Percentiles rank a stretch among this genome's conserved stretches.
Conservation (phyloP, 1,139 yeast species). For the Kodamaea sp. region DNA sequence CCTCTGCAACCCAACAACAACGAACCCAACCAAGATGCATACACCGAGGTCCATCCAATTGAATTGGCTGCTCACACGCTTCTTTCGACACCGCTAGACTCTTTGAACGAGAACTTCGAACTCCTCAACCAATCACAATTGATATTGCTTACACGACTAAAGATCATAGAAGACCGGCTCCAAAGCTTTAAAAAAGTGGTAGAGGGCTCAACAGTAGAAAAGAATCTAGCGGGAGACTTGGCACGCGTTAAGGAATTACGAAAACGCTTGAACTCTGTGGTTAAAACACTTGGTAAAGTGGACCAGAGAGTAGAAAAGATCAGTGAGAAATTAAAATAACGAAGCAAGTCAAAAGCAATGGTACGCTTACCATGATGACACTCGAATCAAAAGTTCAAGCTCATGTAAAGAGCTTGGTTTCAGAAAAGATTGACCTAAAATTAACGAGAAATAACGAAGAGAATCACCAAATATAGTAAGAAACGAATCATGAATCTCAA, state of each 20-base stretch:
- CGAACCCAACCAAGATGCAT: conserved; percentile 2
- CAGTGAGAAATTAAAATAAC: too few species aligned
- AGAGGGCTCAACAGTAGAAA: conserved; percentile 11
- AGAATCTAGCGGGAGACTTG: conserved; percentile 24
- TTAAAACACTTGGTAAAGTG: conserved; percentile 33
- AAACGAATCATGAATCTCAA: too few species aligned
- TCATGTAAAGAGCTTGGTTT: too few species aligned
- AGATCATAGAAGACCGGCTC: conserved; percentile 42
- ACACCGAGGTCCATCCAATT: conserved; percentile 48
- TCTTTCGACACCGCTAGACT: conserved; percentile 54
- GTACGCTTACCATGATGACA: too few species aligned
- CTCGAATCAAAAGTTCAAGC: too few species aligned
- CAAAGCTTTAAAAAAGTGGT: conserved; percentile 23
- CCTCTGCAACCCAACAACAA: neutral
- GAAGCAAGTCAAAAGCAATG: too few species aligned
- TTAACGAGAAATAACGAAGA: too few species aligned
- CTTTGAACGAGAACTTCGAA: conserved; percentile 50
- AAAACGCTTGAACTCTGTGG: conserved; percentile 33
- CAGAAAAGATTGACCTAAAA: too few species aligned
- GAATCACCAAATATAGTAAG: too few species aligned
- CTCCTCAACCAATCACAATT: conserved; percentile 58
- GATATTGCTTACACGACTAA: conserved; percentile 50
- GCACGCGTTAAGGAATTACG: conserved; percentile 34
- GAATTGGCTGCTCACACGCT: conserved; percentile 59
- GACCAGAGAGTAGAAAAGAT: conserved; percentile 29